Evolutionary conservation across 495 filamentous ascomycete species (phyloP).

Genomic region (Penicillium pulvis): DNA sequence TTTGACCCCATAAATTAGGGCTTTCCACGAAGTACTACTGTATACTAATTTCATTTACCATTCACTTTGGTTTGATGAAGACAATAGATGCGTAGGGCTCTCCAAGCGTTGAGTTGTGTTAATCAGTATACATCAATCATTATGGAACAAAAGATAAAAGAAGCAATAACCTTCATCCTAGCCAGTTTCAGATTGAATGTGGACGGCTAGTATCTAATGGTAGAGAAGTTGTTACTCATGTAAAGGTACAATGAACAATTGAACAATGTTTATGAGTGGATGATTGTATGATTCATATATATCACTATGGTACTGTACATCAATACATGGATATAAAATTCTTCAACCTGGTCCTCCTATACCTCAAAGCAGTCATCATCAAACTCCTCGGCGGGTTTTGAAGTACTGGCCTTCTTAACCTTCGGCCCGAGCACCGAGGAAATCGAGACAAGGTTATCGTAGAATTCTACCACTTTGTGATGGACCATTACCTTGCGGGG

Average conservation of each 20-base stretch:
- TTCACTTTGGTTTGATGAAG: too few relatives aligned
- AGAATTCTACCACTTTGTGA: slow-evolving; percentile 81
- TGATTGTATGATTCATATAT: slow-evolving; percentile 6
- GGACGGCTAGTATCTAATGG: too few relatives aligned
- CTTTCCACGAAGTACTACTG: neutral
- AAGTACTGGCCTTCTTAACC: slow-evolving; percentile 7
- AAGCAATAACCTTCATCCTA: too few relatives aligned
- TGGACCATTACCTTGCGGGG: slow-evolving; percentile 94
- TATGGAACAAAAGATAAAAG: too few relatives aligned
- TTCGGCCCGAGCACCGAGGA: slow-evolving; percentile 39
- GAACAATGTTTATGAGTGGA: neutral
- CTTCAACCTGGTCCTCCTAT: slow-evolving; percentile 2
- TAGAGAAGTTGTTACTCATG: too few relatives aligned
- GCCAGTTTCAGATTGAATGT: too few relatives aligned
- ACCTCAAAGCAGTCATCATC: slow-evolving; percentile 37
- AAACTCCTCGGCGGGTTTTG: slow-evolving; percentile 27
- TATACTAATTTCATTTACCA: neutral
- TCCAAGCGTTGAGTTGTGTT: too few relatives aligned
- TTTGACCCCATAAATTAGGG: neutral
- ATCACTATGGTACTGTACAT: slow-evolving; percentile 7
- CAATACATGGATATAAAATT: slow-evolving; percentile 1
- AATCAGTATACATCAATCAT: too few relatives aligned
- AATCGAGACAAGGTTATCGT: slow-evolving; percentile 69
- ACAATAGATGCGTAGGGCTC: too few relatives aligned
- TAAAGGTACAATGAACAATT: too few relatives aligned